Evolutionary conservation across 345 rosid genomes (phyloP), one percentile per base, ranked within the genome.

Genomic region (Diplotaxis tenuifolia): DNA sequence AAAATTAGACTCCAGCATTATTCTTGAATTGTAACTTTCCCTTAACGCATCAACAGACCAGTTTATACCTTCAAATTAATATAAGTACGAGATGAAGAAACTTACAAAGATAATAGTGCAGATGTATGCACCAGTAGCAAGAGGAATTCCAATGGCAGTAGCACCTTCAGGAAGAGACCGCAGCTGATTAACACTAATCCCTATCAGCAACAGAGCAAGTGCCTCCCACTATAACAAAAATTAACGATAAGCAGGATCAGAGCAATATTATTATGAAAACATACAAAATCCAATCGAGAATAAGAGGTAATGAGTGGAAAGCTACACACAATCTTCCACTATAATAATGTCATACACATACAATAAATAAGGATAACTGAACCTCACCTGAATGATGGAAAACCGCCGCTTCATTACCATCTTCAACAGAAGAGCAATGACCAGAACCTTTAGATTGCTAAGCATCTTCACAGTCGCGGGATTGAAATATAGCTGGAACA

Each of bases 391-490:
- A 76, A 94, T 83, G 31, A 88, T 64, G 64, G 96, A 95, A 82
- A 94, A 94, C 47, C 90, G 88, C 10, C 98, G 92, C 78, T 72
- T 88, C 99, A 94, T 94, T 68, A 94, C 77, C 20, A 94, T 62
- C 87, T 86, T 94, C 70, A 94, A 78, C 77, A 94, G 83, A 75
- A 89, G 81, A 78, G 96, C 99, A 70, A 92, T 95, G 67, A 95
- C 99, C 83, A 95, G 80, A 76, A 95, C 97, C 96, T 94, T 94
- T 78, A 94, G 80, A 80, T 94, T 94, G 82, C 98, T 91, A 66
- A 94, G 86, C 98, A 94, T 94, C 88, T 94, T 94, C 77, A 94
- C 98, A 5, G 98, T 94, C 27, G 98, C 98, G 73, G 98, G 98
- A 80, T 91, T 94, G 83, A 94, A 94, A 79, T 94, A 94, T 65